A percentile compares a stretch with the other conserved stretches of the same genome.
These are phyloP conservation scores for Aspergillus arachidicola DNA, from an alignment of 2,329 filamentous ascomycete species.

Conservation along the genomic window DNA sequence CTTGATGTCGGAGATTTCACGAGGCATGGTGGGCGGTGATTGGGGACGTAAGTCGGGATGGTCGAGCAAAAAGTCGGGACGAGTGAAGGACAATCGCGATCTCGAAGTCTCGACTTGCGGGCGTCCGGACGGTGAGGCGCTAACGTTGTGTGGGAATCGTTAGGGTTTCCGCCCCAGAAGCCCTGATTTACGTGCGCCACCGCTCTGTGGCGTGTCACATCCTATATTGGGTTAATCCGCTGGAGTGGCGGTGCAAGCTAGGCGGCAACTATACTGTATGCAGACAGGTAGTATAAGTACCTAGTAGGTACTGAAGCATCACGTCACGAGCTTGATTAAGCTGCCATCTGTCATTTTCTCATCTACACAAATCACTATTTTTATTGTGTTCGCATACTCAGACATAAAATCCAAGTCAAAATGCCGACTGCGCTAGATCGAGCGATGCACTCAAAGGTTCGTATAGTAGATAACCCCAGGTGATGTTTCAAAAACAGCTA, in stretches of 20 bases:
- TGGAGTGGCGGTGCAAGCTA: constrained; percentile 14
- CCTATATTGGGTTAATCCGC: neutral
- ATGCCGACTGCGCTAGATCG: constrained; percentile 73
- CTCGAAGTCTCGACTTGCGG: constrained; percentile 23
- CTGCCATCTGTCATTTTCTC: neutral
- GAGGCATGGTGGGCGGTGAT: constrained; percentile 80
- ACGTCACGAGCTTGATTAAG: neutral
- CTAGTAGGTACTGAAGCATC: neutral
- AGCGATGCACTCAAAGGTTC: constrained; percentile 70
- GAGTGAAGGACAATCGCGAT: constrained; percentile 21
- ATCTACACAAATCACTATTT: neutral
- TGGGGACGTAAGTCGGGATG: constrained; percentile 18
- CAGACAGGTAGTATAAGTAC: neutral
- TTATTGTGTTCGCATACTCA: neutral
- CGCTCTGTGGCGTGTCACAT: neutral
- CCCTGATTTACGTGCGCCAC: constrained; percentile 11
- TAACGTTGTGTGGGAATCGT: constrained; percentile 21
- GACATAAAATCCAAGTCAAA: constrained; percentile 26
- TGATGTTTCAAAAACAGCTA: constrained; percentile 4
- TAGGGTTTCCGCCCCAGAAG: constrained; percentile 16
- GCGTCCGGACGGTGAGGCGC: constrained; percentile 2
- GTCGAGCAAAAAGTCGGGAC: constrained; percentile 15
- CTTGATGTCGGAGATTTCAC: constrained; percentile 98
- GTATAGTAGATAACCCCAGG: constrained; percentile 21
- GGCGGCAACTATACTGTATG: constrained; percentile 8